Evolutionary conservation across 768 basidiomycete genomes (phyloP), one percentile per base, ranked within the genome.

Genomic region (Crassisporium funariophilum): DNA sequence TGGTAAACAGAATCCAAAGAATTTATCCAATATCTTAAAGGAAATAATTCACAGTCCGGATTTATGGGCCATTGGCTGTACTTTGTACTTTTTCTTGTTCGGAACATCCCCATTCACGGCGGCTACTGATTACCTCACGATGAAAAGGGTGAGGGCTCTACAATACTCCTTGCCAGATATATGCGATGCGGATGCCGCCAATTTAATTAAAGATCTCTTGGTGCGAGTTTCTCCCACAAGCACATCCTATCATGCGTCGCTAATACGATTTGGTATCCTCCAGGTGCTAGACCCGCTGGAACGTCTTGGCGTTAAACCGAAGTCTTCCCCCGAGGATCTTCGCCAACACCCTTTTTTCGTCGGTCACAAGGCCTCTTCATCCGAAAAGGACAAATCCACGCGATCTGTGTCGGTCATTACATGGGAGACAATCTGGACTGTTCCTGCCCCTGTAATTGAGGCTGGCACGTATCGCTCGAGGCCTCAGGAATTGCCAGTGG

Each of bases 1-100:
- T 84, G 89, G 91, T 91, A 50, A 46, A 71, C 45, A 39, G 33
- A 29, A 13, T 22, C 46, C 17, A 35, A 42, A 33, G 46, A 5
- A 2, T 41, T 49, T 31, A 11, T 20, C 34, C 50, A 16, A 16
- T 25, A 31, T 11, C 15, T 20, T 25, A 53, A 46, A 61, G 24
- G 59, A 55, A 19, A 19, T 36, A 41, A 21, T 33, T 46, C 45
- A 33, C 47, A 95, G 93, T 52, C 91, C 95, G 31, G 97, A 98
- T 66, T 76, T 93, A 8, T 99, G 95, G 95, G 91, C 94, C 4
- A 76, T 97, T 19, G 97, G 94, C 2, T 98, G 95, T 67, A 86
- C 98, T 35, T 67, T 98, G 16, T 98, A 83, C 67, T 95, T 98
- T 65, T 86, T 98, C 76, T 84, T 98, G 41, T 82, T 88, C 10